Base-by-base conservation (phyloP, 495 filamentous ascomycete species). In the Penicillium bialowiezense region DNA sequence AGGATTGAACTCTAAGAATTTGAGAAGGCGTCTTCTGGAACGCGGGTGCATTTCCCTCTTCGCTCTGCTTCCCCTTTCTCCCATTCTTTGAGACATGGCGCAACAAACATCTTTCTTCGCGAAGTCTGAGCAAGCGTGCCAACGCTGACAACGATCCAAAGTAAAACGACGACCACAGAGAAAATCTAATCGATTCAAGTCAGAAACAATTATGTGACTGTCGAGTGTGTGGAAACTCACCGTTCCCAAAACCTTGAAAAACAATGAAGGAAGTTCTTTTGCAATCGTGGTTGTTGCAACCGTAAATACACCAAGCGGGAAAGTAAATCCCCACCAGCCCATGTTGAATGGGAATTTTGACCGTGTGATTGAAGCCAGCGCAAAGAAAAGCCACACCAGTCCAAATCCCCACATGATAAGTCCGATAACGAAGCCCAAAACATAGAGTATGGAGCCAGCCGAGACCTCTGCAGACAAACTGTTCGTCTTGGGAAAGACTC, bases 311-410 rank as follows among this genome's bases (percentile, higher is more conserved):
- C 74, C 75, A 10, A 79, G 51, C 0, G 79, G 77, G 46, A 81
- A 82, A 8, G 68, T 76, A 46, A 81, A 78, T 2, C 73, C 74
- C 79, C 78, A 82, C 78, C 78, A 81, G 14, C 79, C 78, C 67
- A 81, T 75, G 51, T 79, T 80, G 58, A 82, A 82, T 0, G 77
- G 76, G 43, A 80, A 79, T 23, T 45, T 58, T 13, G 49, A 48
- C 3, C 50, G 52, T 7, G 41, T 31, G 17, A 75, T 67, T 1
- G 58, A 60, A 3, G 60, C 60, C 3, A 74, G n/a, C 5, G 73
- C 73, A 24, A 74, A 69, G 41, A 70, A 63, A 9, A 75, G 52
- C 69, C 73, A 76, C 1, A 67, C 57, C 1, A 72, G 38, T 0
- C 64, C 70, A 39, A 74, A 73, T 3, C 59, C 67, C 73, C 73